phyloP scores from a whole-genome alignment of 495 filamentous ascomycete genomes.

The Platismatia glauca region DNA sequence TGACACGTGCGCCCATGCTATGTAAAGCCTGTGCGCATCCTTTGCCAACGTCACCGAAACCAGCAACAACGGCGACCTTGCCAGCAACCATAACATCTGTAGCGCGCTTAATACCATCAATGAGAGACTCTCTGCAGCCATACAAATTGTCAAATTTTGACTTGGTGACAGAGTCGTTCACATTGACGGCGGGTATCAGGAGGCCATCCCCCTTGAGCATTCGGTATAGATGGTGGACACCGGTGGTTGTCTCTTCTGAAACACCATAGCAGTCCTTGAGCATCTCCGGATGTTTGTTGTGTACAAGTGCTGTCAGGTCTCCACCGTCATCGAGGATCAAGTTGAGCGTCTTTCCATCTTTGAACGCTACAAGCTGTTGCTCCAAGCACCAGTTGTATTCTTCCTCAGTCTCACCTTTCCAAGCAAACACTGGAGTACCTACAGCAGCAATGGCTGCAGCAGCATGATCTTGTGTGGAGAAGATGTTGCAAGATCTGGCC shows the following conservation, averaged over 20 bases:
- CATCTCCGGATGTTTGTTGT: constrained; percentile 96
- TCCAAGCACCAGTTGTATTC: constrained; percentile 99
- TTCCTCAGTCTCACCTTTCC: constrained; percentile 99
- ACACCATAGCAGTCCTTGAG: constrained; percentile 96
- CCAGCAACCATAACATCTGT: constrained; percentile 99
- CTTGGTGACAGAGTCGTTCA: constrained; percentile 99
- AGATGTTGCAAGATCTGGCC: constrained; percentile 78
- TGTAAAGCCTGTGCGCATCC: constrained; percentile 92
- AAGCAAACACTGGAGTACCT: constrained; percentile 95
- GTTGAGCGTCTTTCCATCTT: constrained; percentile 92
- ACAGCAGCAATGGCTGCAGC: constrained; percentile 92
- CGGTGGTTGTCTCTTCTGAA: constrained; percentile 98
- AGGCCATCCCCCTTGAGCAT: constrained; percentile 92
- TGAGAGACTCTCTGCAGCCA: constrained; percentile 96
- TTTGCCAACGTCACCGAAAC: constrained; percentile 99
- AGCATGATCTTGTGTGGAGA: constrained; percentile 97
- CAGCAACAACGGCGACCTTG: constrained; percentile 94
- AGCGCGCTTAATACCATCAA: constrained; percentile 99
- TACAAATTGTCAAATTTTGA: constrained; percentile 99
- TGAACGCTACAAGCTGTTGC: constrained; percentile 95
- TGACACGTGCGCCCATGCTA: constrained; percentile 92
- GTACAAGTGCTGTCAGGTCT: constrained; percentile 91
- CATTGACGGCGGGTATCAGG: constrained; percentile 93
- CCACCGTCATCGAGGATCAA: constrained; percentile 98
- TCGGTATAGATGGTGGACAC: constrained; percentile 97